A percentile compares a stretch with the other conserved stretches of the same genome.
Conservation (phyloP, 768 basidiomycete species). For the Amanita fuliginea region DNA sequence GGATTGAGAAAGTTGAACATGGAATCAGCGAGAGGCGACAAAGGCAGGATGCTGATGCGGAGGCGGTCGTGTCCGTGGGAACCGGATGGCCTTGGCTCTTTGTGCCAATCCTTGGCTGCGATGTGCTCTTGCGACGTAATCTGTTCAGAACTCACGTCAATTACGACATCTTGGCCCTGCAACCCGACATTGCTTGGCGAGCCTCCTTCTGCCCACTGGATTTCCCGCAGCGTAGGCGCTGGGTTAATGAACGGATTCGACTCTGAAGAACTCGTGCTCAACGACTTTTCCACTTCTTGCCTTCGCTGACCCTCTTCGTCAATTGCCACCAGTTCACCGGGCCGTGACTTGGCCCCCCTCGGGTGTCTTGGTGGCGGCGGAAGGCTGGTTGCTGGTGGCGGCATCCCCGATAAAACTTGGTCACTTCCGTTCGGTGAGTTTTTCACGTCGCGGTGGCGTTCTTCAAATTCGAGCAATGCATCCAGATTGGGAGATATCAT, state of each 20-base stretch:
- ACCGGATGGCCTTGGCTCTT: neutral
- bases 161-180: neutral
- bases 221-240: conserved; percentile 24
- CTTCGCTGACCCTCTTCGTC: neutral
- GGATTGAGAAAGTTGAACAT: conserved; percentile 19
- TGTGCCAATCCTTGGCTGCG: neutral
- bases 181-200: neutral
- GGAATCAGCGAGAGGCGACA: conserved; percentile 10
- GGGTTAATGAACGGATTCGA: conserved; percentile 38
- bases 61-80: neutral
- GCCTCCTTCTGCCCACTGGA: conserved; percentile 8
- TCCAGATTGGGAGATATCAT: conserved; percentile 51
- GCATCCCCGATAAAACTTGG: neutral
- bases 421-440: conserved; percentile 3
- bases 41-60: conserved; percentile 12
- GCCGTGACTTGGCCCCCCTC: conserved; percentile 13
- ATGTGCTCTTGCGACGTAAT: neutral
- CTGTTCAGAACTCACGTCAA: neutral
- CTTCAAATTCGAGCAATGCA: conserved; percentile 48
- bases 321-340: neutral
- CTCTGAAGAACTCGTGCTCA: conserved; percentile 6
- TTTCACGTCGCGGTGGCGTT: conserved; percentile 24
- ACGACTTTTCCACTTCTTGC: neutral
- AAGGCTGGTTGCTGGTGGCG: conserved; percentile 34
- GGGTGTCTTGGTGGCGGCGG: conserved; percentile 34